Evolutionary conservation across 139 green algal genomes (phyloP).

Genomic region (Microglena sp.): DNA sequence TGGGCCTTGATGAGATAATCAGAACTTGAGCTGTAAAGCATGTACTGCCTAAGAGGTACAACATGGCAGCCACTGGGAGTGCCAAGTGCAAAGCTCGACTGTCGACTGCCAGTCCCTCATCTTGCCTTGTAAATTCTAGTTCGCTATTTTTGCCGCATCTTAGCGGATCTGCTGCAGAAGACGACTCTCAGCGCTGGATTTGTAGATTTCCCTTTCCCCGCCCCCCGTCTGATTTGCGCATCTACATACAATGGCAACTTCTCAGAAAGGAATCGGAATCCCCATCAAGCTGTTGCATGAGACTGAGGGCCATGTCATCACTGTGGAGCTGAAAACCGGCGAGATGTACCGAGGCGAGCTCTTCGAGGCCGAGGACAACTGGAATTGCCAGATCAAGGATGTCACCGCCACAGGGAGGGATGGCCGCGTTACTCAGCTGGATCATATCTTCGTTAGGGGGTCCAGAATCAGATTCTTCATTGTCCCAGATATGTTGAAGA

Average conservation of each 20-base stretch:
- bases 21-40: no score
- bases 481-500: constrained; percentile 99
- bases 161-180: no score
- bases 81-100: no score
- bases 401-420: constrained; percentile 81
- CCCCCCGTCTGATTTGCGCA: no score
- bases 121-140: no score
- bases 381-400: constrained; percentile 94
- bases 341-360: constrained; percentile 93
- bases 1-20: no score
- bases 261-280: constrained; percentile 52
- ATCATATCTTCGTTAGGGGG: constrained; percentile 85
- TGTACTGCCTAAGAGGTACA: no score
- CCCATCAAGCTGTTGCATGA: constrained; percentile 96
- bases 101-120: no score
- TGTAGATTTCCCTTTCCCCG: no score
- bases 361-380: constrained; percentile 94
- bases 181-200: no score
- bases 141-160: no score
- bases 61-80: no score
- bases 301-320: constrained; percentile 89
- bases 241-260: constrained; percentile 30
- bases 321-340: constrained; percentile 92
- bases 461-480: constrained; percentile 84
- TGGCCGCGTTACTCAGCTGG: constrained; percentile 63